A percentile compares a stretch with the other conserved stretches of the same genome.
Conservation (phyloP, 768 basidiomycete species). For the Lanmaoa rubissima region DNA sequence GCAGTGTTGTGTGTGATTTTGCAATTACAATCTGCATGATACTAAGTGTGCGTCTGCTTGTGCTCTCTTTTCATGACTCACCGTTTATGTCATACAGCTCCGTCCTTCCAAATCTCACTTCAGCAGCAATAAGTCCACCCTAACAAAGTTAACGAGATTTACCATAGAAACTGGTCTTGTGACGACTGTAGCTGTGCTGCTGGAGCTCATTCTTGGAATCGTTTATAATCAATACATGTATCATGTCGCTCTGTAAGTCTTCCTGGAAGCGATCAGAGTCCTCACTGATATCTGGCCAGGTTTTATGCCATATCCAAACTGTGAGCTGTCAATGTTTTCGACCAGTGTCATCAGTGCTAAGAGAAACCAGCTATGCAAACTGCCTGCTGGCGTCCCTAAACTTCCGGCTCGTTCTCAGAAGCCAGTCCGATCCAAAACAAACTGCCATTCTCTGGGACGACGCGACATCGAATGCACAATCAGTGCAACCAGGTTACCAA, state of each 20-base stretch:
- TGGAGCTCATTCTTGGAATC: slow-evolving; percentile 17
- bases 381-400: slow-evolving; percentile 19
- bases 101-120: slow-evolving; percentile 7
- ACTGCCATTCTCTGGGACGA: slow-evolving; percentile 7
- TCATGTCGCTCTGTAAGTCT: slow-evolving; percentile 22
- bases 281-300: neutral
- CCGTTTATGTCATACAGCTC: slow-evolving; percentile 7
- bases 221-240: neutral
- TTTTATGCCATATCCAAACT: slow-evolving; percentile 18
- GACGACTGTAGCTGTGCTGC: slow-evolving; percentile 17
- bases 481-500: neutral
- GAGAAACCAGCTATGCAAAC: slow-evolving; percentile 14
- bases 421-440: neutral
- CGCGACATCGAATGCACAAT: neutral
- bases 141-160: slow-evolving; percentile 17
- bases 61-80: neutral
- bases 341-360: neutral
- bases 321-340: neutral
- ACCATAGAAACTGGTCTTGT: slow-evolving; percentile 27
- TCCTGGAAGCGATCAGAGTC: neutral
- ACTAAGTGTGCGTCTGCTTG: slow-evolving; percentile 3
- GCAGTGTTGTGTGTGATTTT: slow-evolving; percentile 18
- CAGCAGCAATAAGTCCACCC: neutral
- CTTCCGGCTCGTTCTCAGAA: slow-evolving; percentile 10
- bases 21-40: slow-evolving; percentile 23